phyloP scores from a whole-genome alignment of 148 eudicot species.

The Bassia scoparia region DNA sequence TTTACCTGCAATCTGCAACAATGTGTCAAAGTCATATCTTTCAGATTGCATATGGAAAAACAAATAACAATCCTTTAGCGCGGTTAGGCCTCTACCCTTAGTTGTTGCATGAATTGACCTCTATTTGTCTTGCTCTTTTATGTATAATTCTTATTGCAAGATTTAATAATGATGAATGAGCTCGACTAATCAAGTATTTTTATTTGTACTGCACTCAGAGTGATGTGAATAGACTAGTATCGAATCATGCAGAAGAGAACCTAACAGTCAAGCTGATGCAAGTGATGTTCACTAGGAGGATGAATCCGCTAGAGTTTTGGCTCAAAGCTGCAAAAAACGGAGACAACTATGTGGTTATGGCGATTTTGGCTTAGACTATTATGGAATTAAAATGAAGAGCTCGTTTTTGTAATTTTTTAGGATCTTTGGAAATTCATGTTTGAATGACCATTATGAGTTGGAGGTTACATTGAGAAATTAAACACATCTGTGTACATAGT shows the following conservation, averaged over 20 bases:
- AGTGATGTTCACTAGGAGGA: neutral
- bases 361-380: too few relatives aligned
- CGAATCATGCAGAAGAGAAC: constrained; percentile 6
- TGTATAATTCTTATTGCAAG: neutral
- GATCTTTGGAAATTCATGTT: too few relatives aligned
- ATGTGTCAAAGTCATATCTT: neutral
- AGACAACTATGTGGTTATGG: neutral
- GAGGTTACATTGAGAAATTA: neutral
- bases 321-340: neutral
- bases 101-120: neutral
- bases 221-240: neutral
- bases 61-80: neutral
- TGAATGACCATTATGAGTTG: neutral
- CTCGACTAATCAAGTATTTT: neutral
- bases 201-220: neutral
- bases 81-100: neutral
- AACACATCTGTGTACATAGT: neutral
- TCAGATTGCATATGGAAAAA: neutral
- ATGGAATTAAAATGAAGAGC: too few relatives aligned
- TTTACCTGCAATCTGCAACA: neutral
- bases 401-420: too few relatives aligned
- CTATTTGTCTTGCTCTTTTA: neutral
- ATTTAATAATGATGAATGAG: neutral
- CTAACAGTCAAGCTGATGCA: neutral
- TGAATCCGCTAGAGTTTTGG: neutral